Percentiles rank a stretch among this genome's conserved stretches.
phyloP scores from a whole-genome alignment of 768 basidiomycete species.

The Imleria badia region DNA sequence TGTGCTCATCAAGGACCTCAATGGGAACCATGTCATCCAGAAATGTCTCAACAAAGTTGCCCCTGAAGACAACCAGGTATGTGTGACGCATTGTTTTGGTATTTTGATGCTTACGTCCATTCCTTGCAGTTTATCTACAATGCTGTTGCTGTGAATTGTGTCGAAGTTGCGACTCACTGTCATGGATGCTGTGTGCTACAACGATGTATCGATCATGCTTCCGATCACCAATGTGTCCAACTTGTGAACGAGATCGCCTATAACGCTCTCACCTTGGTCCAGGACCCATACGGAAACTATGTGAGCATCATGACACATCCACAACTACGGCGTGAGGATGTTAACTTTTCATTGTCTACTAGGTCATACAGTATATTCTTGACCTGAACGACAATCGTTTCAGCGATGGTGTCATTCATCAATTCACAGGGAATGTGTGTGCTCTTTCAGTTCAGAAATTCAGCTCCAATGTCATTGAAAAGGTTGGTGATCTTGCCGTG shows the following conservation, averaged over 20 bases:
- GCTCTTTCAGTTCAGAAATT: slow-evolving; percentile 99
- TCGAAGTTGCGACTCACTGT: slow-evolving; percentile 96
- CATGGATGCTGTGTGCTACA: slow-evolving; percentile 99
- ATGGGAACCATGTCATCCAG: slow-evolving; percentile 97
- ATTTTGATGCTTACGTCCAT: background rate
- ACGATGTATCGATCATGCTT: slow-evolving; percentile 97
- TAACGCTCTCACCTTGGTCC: slow-evolving; percentile 95
- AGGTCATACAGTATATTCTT: slow-evolving; percentile 97
- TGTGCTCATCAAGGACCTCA: slow-evolving; percentile 97
- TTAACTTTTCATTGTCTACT: slow-evolving; percentile 6
- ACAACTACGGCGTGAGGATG: background rate
- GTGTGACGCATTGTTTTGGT: background rate
- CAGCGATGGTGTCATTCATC: slow-evolving; percentile 95
- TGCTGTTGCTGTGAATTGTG: slow-evolving; percentile 96
- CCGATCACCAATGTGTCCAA: slow-evolving; percentile 91
- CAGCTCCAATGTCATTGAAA: slow-evolving; percentile 98
- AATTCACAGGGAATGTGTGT: slow-evolving; percentile 97
- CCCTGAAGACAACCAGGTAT: slow-evolving; percentile 96
- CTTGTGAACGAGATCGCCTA: slow-evolving; percentile 99
- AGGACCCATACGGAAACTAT: slow-evolving; percentile 95
- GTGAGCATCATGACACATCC: slow-evolving; percentile 40
- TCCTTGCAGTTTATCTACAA: slow-evolving; percentile 89
- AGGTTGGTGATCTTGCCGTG: slow-evolving; percentile 44
- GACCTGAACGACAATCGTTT: slow-evolving; percentile 98
- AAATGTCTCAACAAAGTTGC: slow-evolving; percentile 98